Evolutionary conservation across 805 yeast genomes (phyloP).

Genomic region (Gaillardinia entomophila): DNA sequence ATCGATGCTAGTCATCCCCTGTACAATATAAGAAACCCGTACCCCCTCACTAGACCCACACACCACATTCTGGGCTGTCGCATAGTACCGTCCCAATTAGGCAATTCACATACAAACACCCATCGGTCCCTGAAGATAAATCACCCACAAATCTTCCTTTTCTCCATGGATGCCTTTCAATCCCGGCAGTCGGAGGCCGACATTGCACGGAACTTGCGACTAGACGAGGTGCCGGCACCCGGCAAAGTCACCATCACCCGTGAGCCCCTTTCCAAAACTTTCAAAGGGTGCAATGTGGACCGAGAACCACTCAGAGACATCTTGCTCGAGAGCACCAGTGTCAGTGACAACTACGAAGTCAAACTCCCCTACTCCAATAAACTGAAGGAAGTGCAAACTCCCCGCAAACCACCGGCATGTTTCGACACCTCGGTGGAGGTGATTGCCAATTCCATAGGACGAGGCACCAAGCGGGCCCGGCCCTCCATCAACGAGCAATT

Average conservation of each 20-base stretch:
- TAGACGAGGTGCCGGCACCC: neutral
- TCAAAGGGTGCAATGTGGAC: slow-evolving; percentile 1
- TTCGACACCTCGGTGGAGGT: slow-evolving; percentile 4
- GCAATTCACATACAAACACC: neutral
- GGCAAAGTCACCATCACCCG: slow-evolving; percentile 3
- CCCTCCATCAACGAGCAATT: no score
- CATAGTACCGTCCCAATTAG: neutral
- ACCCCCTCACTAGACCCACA: no score
- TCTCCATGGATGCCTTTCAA: neutral
- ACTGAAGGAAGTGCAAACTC: neutral
- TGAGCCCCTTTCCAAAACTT: slow-evolving; percentile 9
- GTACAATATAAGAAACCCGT: no score
- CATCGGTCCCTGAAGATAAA: neutral
- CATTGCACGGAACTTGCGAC: neutral
- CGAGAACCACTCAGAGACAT: slow-evolving; percentile 18
- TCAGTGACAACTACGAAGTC: slow-evolving; percentile 8
- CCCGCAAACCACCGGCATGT: neutral
- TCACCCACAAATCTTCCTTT: neutral
- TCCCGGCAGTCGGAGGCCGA: neutral
- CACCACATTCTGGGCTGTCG: no score
- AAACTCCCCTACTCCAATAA: slow-evolving; percentile 10
- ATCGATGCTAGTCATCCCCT: no score
- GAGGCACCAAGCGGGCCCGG: neutral
- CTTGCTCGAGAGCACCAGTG: slow-evolving; percentile 10
- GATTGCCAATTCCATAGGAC: neutral